phyloP scores from a whole-genome alignment of 2,329 filamentous ascomycete species.

The Arthrobotrys musiformis region DNA sequence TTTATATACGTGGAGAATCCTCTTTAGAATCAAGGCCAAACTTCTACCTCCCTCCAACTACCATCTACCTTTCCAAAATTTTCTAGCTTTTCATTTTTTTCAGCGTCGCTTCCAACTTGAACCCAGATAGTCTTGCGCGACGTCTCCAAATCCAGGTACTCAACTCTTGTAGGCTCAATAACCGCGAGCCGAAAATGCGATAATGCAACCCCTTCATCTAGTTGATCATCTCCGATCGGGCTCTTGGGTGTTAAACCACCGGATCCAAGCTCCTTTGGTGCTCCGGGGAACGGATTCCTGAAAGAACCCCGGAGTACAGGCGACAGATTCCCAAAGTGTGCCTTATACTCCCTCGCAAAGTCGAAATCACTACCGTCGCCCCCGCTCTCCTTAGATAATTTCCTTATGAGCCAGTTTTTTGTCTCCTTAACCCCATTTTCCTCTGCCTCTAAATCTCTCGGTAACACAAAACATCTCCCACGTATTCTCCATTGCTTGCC shows the following conservation, averaged over 20 bases:
- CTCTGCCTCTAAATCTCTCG: constrained; percentile 65
- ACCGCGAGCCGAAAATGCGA: constrained; percentile 81
- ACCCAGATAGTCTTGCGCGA: constrained; percentile 38
- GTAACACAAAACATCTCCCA: constrained; percentile 78
- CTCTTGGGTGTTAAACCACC: constrained; percentile 16
- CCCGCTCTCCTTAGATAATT: constrained; percentile 6
- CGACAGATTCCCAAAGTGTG: constrained; percentile 87
- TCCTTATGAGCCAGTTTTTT: constrained; percentile 58
- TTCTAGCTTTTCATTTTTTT: constrained; percentile 38
- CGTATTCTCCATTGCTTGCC: constrained; percentile 80
- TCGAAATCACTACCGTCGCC: constrained; percentile 71
- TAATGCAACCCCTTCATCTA: constrained; percentile 74
- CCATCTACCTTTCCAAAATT: constrained; percentile 24
- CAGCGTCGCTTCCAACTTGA: constrained; percentile 28
- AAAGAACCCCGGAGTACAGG: constrained; percentile 81
- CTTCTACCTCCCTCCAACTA: constrained; percentile 45
- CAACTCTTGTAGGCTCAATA: constrained; percentile 79
- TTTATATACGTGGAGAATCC: background rate
- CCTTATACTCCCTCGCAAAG: constrained; percentile 82
- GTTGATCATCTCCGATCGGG: constrained; percentile 59
- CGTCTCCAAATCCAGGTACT: constrained; percentile 63
- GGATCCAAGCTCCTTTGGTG: constrained; percentile 67
- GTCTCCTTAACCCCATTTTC: constrained; percentile 46
- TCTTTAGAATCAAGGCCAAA: constrained; percentile 31
- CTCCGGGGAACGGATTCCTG: constrained; percentile 76